A percentile compares a stretch with the other conserved stretches of the same genome.
Conservation (phyloP, 2,329 filamentous ascomycete genomes). For the Elsinoe australis region DNA sequence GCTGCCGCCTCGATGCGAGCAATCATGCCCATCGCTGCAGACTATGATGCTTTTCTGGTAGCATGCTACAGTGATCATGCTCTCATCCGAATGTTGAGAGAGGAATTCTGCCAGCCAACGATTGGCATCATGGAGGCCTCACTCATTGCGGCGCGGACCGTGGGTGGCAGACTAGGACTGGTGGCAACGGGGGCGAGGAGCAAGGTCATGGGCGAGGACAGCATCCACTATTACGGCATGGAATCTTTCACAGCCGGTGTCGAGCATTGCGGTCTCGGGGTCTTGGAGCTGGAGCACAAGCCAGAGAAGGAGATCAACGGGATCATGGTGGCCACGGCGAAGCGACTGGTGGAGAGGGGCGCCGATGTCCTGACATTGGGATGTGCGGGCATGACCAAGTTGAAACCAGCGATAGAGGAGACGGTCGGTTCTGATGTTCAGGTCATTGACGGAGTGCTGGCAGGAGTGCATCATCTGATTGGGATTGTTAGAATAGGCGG, state of each 20-base stretch:
- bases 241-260: slow-evolving; percentile 38
- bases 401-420: slow-evolving; percentile 41
- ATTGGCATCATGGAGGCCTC: slow-evolving; percentile 47
- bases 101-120: slow-evolving; percentile 39
- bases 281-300: slow-evolving; percentile 39
- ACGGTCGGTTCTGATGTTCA: slow-evolving; percentile 41
- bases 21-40: slow-evolving; percentile 37
- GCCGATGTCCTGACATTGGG: slow-evolving; percentile 41
- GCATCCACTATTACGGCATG: slow-evolving; percentile 38
- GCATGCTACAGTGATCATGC: slow-evolving; percentile 45
- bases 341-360: slow-evolving; percentile 35
- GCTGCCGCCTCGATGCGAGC: slow-evolving; percentile 43
- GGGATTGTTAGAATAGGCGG: slow-evolving; percentile 41
- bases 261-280: slow-evolving; percentile 36
- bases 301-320: slow-evolving; percentile 35
- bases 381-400: slow-evolving; percentile 44
- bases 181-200: slow-evolving; percentile 37
- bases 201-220: slow-evolving; percentile 36
- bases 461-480: slow-evolving; percentile 41
- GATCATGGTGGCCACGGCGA: slow-evolving; percentile 35
- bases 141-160: slow-evolving; percentile 44
- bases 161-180: slow-evolving; percentile 42
- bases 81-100: slow-evolving; percentile 40
- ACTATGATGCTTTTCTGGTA: slow-evolving; percentile 43
- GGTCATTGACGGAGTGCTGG: slow-evolving; percentile 46